phyloP scores from a whole-genome alignment of 2,329 filamentous ascomycete genomes.

The Xylaria sp. region DNA sequence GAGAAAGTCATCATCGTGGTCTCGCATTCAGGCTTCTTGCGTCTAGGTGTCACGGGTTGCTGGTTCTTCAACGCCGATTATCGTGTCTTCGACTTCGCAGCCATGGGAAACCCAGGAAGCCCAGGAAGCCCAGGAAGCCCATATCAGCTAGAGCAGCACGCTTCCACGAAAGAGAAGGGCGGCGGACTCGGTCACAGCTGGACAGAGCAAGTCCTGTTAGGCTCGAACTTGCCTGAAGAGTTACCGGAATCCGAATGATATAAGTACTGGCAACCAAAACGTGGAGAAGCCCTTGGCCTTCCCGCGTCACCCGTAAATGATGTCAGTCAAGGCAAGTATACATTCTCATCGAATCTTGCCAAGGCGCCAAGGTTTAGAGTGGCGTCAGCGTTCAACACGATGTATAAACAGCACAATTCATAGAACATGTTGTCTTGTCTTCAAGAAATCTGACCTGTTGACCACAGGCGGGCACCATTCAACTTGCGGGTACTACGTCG shows the following conservation, averaged over 20 bases:
- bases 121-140: slow-evolving; percentile 38
- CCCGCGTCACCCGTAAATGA: too few relatives aligned
- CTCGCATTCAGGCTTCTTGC: slow-evolving; percentile 67
- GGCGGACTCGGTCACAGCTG: slow-evolving; percentile 59
- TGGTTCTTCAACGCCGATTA: slow-evolving; percentile 69
- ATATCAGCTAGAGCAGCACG: slow-evolving; percentile 53
- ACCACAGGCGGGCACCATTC: neutral
- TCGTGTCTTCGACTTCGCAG: slow-evolving; percentile 62
- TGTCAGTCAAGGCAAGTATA: neutral
- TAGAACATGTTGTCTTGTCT: neutral
- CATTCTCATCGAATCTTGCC: neutral
- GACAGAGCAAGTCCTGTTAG: slow-evolving; percentile 46
- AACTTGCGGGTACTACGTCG: neutral
- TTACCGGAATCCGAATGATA: slow-evolving; percentile 28
- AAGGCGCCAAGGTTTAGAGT: neutral
- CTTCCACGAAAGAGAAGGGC: slow-evolving; percentile 51
- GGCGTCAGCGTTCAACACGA: too few relatives aligned
- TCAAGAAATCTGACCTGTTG: neutral
- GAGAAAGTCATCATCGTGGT: slow-evolving; percentile 70
- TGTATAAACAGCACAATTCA: neutral
- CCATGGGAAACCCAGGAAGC: slow-evolving; percentile 35
- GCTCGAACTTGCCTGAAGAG: slow-evolving; percentile 47
- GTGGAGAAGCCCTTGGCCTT: neutral
- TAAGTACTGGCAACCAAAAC: neutral
- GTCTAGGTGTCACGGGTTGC: slow-evolving; percentile 60